These are phyloP conservation scores for Magnaporthiopsis incrustans DNA, from an alignment of 2,329 filamentous ascomycete genomes.

Conservation along the genomic window DNA sequence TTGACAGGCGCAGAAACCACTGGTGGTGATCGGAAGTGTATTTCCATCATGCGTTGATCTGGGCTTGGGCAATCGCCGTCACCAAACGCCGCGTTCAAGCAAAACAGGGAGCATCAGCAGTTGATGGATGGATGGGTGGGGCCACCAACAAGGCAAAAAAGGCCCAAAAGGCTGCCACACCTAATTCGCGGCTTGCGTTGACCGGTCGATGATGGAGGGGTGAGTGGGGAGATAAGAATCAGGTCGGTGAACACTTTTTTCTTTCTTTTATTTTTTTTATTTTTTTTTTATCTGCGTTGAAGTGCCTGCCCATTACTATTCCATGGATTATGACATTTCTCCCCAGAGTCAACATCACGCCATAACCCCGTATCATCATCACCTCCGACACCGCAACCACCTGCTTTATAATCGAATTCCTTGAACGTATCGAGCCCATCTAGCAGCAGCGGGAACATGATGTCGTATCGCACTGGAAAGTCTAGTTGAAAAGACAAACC, in stretches of 20 bases:
- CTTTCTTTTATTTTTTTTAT: neutral
- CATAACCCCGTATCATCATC: neutral
- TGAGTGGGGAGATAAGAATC: neutral
- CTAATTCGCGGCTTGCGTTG: neutral
- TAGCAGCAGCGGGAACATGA: neutral
- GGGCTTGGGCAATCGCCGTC: neutral
- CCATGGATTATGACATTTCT: neutral
- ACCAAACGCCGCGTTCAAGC: neutral
- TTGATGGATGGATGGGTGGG: too few species aligned
- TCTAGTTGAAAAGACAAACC: neutral
- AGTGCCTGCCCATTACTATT: neutral
- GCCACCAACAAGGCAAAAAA: neutral
- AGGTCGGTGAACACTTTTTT: neutral
- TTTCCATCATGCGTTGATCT: neutral
- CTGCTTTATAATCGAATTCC: neutral
- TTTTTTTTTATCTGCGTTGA: neutral
- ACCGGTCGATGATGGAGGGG: neutral
- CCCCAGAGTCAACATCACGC: neutral
- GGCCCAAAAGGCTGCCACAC: neutral
- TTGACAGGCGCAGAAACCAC: neutral
- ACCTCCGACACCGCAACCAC: neutral
- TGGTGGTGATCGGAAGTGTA: too few species aligned
- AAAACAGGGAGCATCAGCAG: neutral
- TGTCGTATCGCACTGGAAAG: neutral
- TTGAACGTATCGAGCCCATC: neutral